Percentiles rank a stretch among this genome's conserved stretches.
These are phyloP conservation scores for Globisporangium acanthophoron DNA, from an alignment of 352 stramenopile genomes.

Conservation along the genomic window DNA sequence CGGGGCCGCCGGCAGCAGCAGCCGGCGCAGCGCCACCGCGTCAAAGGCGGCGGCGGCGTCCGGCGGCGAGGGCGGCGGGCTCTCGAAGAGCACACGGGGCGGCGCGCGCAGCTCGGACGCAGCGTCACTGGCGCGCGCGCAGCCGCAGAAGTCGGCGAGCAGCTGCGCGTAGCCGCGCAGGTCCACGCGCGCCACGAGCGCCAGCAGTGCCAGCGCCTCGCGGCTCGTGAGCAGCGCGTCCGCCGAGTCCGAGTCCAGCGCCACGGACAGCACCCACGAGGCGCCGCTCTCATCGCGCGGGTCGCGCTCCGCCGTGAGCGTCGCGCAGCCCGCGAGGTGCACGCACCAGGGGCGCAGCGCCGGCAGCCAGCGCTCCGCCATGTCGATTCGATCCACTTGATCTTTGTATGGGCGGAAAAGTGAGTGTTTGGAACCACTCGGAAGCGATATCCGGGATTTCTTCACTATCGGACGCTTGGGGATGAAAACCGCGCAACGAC, in stretches of 20 bases:
- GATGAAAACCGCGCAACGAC: too few species aligned
- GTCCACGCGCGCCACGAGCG: constrained; percentile 1
- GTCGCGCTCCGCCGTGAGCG: not conserved
- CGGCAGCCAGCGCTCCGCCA: constrained; percentile 1
- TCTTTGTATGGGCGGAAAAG: not conserved
- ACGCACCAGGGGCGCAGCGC: not conserved
- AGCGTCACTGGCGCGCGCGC: not conserved
- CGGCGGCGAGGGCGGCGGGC: constrained; percentile 1
- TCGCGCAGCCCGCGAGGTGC: not conserved
- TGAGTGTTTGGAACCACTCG: too few species aligned
- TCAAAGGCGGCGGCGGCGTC: not conserved
- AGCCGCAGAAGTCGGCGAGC: not conserved
- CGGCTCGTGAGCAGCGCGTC: constrained; percentile 1
- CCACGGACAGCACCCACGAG: not conserved
- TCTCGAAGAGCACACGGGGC: not conserved
- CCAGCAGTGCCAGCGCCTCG: not conserved
- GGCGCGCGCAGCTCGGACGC: not conserved
- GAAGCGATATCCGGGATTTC: too few species aligned
- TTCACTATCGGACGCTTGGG: too few species aligned
- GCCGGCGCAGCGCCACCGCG: not conserved
- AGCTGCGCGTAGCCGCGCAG: not conserved
- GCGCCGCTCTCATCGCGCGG: not conserved
- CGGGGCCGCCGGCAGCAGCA: constrained; percentile 1
- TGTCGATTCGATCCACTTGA: not conserved
- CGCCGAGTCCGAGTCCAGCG: not conserved